These are phyloP conservation scores for Cajanus cajan DNA, from an alignment of 306 rosid species.

Conservation along the genomic window DNA sequence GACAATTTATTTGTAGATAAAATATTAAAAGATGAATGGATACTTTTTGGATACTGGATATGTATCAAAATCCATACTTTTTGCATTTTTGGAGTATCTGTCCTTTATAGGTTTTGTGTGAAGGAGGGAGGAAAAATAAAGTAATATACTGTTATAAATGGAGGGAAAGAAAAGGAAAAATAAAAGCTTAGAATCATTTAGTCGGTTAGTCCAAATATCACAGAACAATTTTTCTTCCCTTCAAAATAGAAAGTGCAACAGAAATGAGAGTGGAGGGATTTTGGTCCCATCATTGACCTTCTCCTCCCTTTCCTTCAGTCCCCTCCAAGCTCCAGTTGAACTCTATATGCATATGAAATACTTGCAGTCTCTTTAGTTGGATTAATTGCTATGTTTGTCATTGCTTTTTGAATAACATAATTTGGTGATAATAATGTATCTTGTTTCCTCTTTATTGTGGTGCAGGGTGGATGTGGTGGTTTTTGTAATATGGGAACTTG, in stretches of 20 bases:
- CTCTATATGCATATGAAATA: not conserved
- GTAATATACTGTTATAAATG: not conserved
- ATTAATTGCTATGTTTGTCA: constrained; percentile 1
- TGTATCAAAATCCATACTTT: too few species aligned
- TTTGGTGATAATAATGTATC: constrained; percentile 10
- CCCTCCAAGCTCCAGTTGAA: not conserved
- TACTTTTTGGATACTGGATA: not conserved
- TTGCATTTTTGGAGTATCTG: not conserved
- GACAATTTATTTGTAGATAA: not conserved
- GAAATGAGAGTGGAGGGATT: not conserved
- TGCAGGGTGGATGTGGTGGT: constrained; percentile 99
- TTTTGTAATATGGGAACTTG: constrained; percentile 97
- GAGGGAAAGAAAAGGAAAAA: not conserved
- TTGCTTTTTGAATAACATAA: not conserved
- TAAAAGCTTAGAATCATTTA: not conserved
- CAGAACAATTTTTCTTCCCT: not conserved
- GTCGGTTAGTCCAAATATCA: not conserved
- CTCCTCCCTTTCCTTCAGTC: not conserved
- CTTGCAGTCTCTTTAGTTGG: not conserved
- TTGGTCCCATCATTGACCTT: not conserved
- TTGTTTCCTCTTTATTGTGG: constrained; percentile 29
- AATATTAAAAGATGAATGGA: not conserved
- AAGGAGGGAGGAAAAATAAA: not conserved
- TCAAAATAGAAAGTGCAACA: not conserved
- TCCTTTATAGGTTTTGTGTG: not conserved